Percentiles rank a stretch among this genome's conserved stretches.
These are phyloP conservation scores for Strobilomyces dryophilus DNA, from an alignment of 768 basidiomycete genomes.

Conservation along the genomic window DNA sequence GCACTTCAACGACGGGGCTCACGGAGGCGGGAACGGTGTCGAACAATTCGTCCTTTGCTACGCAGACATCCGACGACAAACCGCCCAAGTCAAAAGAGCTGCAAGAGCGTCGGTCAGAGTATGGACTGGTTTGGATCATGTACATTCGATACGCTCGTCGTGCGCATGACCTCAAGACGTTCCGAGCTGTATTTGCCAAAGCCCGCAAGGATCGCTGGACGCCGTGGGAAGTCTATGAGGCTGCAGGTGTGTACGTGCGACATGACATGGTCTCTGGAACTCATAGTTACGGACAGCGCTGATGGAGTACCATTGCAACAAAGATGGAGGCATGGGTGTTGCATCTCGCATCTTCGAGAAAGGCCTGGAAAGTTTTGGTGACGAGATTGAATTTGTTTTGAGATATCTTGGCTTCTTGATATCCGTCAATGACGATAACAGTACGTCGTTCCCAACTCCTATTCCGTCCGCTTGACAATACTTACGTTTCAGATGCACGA, in stretches of 20 bases:
- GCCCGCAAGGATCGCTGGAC: slow-evolving; percentile 74
- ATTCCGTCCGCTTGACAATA: slow-evolving; percentile 1
- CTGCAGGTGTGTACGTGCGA: slow-evolving; percentile 56
- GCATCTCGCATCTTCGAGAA: slow-evolving; percentile 92
- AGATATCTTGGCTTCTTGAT: slow-evolving; percentile 92
- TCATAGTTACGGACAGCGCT: slow-evolving; percentile 50
- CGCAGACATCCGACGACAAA: slow-evolving; percentile 51
- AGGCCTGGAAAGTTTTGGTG: slow-evolving; percentile 78
- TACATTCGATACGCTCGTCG: slow-evolving; percentile 92
- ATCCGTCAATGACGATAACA: slow-evolving; percentile 91
- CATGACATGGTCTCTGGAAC: neutral
- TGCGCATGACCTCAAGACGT: slow-evolving; percentile 80
- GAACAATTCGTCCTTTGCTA: slow-evolving; percentile 46
- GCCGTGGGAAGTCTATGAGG: slow-evolving; percentile 92
- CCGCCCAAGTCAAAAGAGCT: slow-evolving; percentile 52
- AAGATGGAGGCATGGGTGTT: slow-evolving; percentile 65
- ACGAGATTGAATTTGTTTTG: slow-evolving; percentile 81
- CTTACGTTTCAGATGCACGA: slow-evolving; percentile 68
- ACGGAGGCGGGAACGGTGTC: slow-evolving; percentile 32
- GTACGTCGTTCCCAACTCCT: slow-evolving; percentile 43
- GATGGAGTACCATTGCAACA: slow-evolving; percentile 91
- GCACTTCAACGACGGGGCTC: slow-evolving; percentile 9
- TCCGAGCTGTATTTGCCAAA: slow-evolving; percentile 73
- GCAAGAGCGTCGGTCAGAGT: slow-evolving; percentile 56
- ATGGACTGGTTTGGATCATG: slow-evolving; percentile 77